Evolutionary conservation across 805 yeast genomes (phyloP).

Genomic region (Yamadazyma philogaea): DNA sequence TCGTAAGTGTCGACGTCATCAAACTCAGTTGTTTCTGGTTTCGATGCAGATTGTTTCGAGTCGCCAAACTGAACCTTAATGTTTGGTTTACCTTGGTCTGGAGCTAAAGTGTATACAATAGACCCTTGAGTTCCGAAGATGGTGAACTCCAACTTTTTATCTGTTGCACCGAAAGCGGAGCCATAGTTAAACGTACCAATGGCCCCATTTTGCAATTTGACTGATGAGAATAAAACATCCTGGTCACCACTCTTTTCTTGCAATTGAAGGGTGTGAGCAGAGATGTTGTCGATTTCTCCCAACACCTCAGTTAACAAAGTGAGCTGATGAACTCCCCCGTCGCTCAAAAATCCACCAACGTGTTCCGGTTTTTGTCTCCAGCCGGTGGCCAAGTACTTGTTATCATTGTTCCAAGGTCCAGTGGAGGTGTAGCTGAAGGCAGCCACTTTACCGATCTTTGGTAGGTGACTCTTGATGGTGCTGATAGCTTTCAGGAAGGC

Average conservation of each 20-base stretch:
- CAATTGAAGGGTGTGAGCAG: slow-evolving; percentile 76
- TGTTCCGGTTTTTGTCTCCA: slow-evolving; percentile 94
- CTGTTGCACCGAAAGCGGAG: slow-evolving; percentile 80
- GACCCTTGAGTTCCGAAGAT: slow-evolving; percentile 83
- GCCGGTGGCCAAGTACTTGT: slow-evolving; percentile 62
- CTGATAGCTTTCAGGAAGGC: slow-evolving; percentile 60
- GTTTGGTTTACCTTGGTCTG: slow-evolving; percentile 37
- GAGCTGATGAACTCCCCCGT: slow-evolving; percentile 96
- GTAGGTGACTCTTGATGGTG: slow-evolving; percentile 49
- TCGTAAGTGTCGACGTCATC: slow-evolving; percentile 44
- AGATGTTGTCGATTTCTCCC: slow-evolving; percentile 67
- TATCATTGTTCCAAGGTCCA: slow-evolving; percentile 61
- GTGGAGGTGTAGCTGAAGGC: slow-evolving; percentile 73
- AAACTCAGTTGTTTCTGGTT: slow-evolving; percentile 37
- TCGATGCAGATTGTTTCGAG: slow-evolving; percentile 49
- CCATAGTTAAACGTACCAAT: slow-evolving; percentile 88
- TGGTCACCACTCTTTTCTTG: slow-evolving; percentile 76
- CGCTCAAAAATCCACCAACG: slow-evolving; percentile 87
- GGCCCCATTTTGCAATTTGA: slow-evolving; percentile 55
- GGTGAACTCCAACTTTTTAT: slow-evolving; percentile 61
- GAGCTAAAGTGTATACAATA: slow-evolving; percentile 62
- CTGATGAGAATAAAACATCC: slow-evolving; percentile 73
- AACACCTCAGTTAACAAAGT: slow-evolving; percentile 80
- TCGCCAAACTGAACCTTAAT: slow-evolving; percentile 34
- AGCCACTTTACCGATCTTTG: slow-evolving; percentile 68